Conservation (phyloP, 805 yeast species). For the Cyberlindnera maclurae region DNA sequence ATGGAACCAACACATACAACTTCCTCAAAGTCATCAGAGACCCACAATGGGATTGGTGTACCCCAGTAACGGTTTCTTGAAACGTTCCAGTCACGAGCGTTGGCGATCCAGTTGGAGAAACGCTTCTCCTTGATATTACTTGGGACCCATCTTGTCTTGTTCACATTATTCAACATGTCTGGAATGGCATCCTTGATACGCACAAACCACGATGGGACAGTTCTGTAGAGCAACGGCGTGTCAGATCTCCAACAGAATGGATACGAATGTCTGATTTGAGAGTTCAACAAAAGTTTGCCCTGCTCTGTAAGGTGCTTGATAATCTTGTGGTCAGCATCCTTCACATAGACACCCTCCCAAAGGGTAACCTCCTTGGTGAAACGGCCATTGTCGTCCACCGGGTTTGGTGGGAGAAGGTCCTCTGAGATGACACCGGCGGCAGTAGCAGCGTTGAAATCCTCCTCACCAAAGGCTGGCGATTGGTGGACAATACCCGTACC, state of each 20-base stretch:
- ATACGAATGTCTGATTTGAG: constrained; percentile 91
- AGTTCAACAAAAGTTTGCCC: constrained; percentile 67
- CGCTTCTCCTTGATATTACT: constrained; percentile 83
- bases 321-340: constrained; percentile 90
- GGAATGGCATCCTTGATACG: constrained; percentile 84
- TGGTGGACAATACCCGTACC: constrained; percentile 99
- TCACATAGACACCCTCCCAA: constrained; percentile 79
- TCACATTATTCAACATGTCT: constrained; percentile 79
- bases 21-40: constrained; percentile 86
- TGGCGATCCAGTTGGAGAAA: constrained; percentile 95
- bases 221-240: constrained; percentile 91
- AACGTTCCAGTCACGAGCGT: constrained; percentile 98
- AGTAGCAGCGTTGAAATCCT: constrained; percentile 81
- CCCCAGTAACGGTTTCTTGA: constrained; percentile 99
- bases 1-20: constrained; percentile 90
- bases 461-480: constrained; percentile 99
- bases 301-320: constrained; percentile 74
- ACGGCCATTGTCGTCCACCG: constrained; percentile 88
- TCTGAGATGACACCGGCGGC: constrained; percentile 69
- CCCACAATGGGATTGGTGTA: constrained; percentile 98
- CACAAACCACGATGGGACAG: constrained; percentile 98
- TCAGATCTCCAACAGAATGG: constrained; percentile 99
- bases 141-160: constrained; percentile 93
- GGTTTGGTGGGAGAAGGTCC: constrained; percentile 75
- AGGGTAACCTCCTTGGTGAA: constrained; percentile 72